Evolutionary conservation across 768 basidiomycete species (phyloP), one percentile per base, ranked within the genome.

Genomic region (Panaeolus papilionaceus): DNA sequence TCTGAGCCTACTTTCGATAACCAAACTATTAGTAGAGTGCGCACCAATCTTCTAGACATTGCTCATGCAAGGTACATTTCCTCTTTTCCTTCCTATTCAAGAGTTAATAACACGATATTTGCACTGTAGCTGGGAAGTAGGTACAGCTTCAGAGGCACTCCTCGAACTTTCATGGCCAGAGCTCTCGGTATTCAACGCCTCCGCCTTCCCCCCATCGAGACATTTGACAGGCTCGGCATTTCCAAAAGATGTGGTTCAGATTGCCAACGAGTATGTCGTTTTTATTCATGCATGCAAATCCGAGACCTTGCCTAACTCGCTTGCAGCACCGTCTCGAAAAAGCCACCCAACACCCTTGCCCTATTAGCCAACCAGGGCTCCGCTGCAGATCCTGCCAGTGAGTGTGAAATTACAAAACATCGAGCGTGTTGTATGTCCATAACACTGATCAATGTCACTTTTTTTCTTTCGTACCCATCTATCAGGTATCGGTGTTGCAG

Each of bases 371-470:
- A 81, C 23, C 79, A 86, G 64, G 84, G 84, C 38, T 84, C 86
- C 38, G 87, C 85, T 5, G 89, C 84, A 0, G 90, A 91, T 71
- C 89, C 89, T 16, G 86, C 89, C 3, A 88, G 84, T 84, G 67
- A 61, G 81, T 75, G 18, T 54, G 26, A 39, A 62, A 28, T 33
- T 58, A 2, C 58, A 40, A 37, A 33, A 62, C 63, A 47, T 18
- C 62, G 14, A 18, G 42, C 14, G 4, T 14, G 10, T 44, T 44
- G 5, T 44, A 40, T 40, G 39, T 40, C 39, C 14, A 11, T 40
- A 40, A 14, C 11, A 51, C 26, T 58, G 40, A 44, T 68, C n/a
- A 68, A 28, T 54, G 38, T 39, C 54, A 54, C 47, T n/a, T 62
- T 45, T 69, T 66, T 49, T 61, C 68, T 33, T 26, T 49, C 20